Conservation (phyloP, 73 alveolate genomes). For the Paramecium tetraurelia region DNA sequence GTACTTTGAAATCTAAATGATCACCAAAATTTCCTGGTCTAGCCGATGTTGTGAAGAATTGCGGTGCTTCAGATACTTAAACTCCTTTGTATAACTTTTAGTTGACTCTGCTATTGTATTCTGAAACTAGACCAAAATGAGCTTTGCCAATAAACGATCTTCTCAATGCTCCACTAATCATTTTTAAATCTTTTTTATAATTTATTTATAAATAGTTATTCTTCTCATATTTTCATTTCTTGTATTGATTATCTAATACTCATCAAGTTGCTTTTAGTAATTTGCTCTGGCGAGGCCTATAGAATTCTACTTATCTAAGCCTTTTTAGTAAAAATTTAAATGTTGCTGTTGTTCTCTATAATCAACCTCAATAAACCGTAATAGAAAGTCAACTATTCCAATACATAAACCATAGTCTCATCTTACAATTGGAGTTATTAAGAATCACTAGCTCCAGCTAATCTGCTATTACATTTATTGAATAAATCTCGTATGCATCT, state of each 20-base stretch:
- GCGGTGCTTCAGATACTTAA: constrained; percentile 76
- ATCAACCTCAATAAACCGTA: background rate
- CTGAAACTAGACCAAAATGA: constrained; percentile 78
- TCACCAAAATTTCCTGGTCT: constrained; percentile 92
- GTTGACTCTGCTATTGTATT: constrained; percentile 82
- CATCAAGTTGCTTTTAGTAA: background rate
- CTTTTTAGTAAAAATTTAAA: background rate
- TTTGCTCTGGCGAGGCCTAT: background rate
- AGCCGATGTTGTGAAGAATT: constrained; percentile 86
- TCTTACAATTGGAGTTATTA: background rate
- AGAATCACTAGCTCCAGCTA: background rate
- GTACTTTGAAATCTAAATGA: constrained; percentile 83
- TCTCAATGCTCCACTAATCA: background rate
- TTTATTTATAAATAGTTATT: background rate
- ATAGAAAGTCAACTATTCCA: background rate
- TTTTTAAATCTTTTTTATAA: background rate
- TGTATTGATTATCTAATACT: background rate
- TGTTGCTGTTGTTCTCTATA: background rate
- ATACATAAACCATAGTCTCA: constrained; percentile 26
- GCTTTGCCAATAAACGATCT: background rate
- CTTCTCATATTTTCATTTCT: background rate
- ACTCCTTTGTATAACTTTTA: constrained; percentile 77
- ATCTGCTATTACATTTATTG: background rate
- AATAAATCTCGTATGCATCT: background rate
- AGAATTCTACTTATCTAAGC: background rate